Percentiles rank a stretch among this genome's conserved stretches.
These are phyloP conservation scores for Hypoxylon sp. DNA, from an alignment of 2,329 filamentous ascomycete species.

Conservation along the genomic window DNA sequence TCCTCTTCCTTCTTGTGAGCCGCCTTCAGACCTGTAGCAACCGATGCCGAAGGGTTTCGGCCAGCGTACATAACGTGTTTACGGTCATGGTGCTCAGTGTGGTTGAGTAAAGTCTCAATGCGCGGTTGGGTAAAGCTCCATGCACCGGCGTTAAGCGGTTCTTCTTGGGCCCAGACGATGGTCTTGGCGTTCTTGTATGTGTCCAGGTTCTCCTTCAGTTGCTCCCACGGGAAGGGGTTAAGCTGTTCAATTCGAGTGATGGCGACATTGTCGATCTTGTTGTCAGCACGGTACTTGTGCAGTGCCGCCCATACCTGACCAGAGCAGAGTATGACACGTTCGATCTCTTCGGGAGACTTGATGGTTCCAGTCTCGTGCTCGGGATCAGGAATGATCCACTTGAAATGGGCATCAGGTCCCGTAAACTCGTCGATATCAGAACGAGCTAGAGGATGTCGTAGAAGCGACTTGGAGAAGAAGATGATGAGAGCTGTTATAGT, in stretches of 20 bases:
- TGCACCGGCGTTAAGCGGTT: conserved; percentile 94
- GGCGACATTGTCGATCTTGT: conserved; percentile 88
- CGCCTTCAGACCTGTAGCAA: conserved; percentile 91
- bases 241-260: conserved; percentile 97
- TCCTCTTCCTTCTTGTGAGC: conserved; percentile 92
- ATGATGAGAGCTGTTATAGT: conserved; percentile 77
- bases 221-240: conserved; percentile 98
- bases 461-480: conserved; percentile 98
- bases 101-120: conserved; percentile 94
- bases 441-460: conserved; percentile 91
- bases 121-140: conserved; percentile 98
- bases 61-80: conserved; percentile 98
- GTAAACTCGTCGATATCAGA: conserved; percentile 91
- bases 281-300: conserved; percentile 86
- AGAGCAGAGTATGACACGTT: conserved; percentile 92
- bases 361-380: conserved; percentile 81
- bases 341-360: conserved; percentile 83
- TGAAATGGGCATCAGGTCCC: conserved; percentile 84
- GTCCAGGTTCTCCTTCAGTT: conserved; percentile 96
- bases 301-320: conserved; percentile 94
- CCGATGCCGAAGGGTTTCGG: conserved; percentile 89
- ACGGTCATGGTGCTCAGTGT: conserved; percentile 90
- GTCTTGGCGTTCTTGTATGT: conserved; percentile 97
- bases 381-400: conserved; percentile 93
- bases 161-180: conserved; percentile 97